Percentiles rank a stretch among this genome's conserved stretches.
Evolutionary conservation across 1,284 basidiomycete genomes (phyloP).

Genomic region (Tetrapyrgos nigripes): DNA sequence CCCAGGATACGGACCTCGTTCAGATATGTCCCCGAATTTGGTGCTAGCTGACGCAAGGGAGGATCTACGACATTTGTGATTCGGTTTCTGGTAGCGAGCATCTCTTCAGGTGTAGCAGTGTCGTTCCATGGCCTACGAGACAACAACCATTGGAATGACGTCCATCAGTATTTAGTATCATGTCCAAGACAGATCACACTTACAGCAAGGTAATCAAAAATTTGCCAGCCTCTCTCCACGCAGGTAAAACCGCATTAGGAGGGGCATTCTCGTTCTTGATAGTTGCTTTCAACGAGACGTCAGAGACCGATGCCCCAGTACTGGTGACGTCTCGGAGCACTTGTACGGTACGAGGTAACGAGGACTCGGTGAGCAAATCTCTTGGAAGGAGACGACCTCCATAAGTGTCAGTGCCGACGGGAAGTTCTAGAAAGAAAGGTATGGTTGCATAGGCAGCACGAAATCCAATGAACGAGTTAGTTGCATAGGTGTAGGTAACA

Average conservation of each 20-base stretch:
- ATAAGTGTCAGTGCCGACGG: neutral
- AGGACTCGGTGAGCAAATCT: constrained; percentile 11
- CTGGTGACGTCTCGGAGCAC: constrained; percentile 18
- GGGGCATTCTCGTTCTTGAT: constrained; percentile 14
- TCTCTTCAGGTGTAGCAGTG: neutral
- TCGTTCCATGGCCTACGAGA: neutral
- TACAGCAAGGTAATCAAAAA: neutral
- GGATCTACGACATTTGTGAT: constrained; percentile 15
- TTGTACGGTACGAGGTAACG: constrained; percentile 8
- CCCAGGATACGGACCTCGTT: constrained; percentile 19
- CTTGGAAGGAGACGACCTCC: constrained; percentile 20
- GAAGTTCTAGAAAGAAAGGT: neutral
- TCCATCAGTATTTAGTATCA: no score
- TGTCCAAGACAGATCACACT: no score
- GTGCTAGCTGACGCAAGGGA: constrained; percentile 16
- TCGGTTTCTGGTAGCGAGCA: neutral
- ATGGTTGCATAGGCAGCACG: neutral
- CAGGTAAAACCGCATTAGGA: constrained; percentile 22
- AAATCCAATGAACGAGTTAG: neutral
- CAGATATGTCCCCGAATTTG: constrained; percentile 20
- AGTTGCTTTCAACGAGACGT: constrained; percentile 20
- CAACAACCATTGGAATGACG: no score
- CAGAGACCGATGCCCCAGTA: constrained; percentile 14
- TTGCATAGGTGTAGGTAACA: constrained; percentile 1
- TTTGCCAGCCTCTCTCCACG: constrained; percentile 22